phyloP scores from a whole-genome alignment of 2,329 filamentous ascomycete species.

The Penicillium sp. region DNA sequence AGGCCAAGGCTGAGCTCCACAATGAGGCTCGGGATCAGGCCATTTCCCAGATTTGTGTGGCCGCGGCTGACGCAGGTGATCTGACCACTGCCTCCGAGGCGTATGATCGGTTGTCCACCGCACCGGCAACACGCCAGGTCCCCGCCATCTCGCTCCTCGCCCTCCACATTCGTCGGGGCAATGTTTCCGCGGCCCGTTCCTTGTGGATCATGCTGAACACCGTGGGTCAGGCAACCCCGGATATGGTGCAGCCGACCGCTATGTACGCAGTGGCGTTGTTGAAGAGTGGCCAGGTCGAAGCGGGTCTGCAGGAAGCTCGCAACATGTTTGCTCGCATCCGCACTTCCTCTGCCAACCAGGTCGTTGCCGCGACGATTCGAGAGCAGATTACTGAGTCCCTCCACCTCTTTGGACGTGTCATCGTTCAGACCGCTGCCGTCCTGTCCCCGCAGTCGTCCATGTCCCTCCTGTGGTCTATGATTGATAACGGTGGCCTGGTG shows the following conservation, averaged over 20 bases:
- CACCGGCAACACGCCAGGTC: slow-evolving; percentile 51
- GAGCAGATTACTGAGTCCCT: slow-evolving; percentile 87
- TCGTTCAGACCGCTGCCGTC: slow-evolving; percentile 53
- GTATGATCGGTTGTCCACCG: slow-evolving; percentile 59
- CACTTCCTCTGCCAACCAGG: slow-evolving; percentile 54
- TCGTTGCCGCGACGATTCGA: slow-evolving; percentile 55
- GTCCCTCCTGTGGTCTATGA: slow-evolving; percentile 63
- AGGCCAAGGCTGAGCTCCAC: slow-evolving; percentile 64
- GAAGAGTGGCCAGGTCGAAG: slow-evolving; percentile 78
- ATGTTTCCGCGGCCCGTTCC: slow-evolving; percentile 72
- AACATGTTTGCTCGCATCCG: slow-evolving; percentile 85
- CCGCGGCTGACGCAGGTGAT: slow-evolving; percentile 78
- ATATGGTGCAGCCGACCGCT: slow-evolving; percentile 80
- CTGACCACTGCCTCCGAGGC: slow-evolving; percentile 66
- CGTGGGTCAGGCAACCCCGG: slow-evolving; percentile 57
- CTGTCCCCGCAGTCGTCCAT: slow-evolving; percentile 57
- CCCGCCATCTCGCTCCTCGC: slow-evolving; percentile 81
- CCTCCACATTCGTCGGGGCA: slow-evolving; percentile 78
- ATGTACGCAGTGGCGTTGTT: slow-evolving; percentile 92
- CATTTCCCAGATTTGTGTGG: slow-evolving; percentile 71
- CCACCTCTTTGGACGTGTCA: slow-evolving; percentile 64
- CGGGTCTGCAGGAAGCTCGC: slow-evolving; percentile 76
- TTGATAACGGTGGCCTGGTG: slow-evolving; percentile 64
- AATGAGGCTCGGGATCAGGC: slow-evolving; percentile 59
- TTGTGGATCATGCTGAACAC: slow-evolving; percentile 75